These are phyloP conservation scores for Elymus sibiricus DNA, from an alignment of 176 grass and related monocot species.

Conservation along the genomic window DNA sequence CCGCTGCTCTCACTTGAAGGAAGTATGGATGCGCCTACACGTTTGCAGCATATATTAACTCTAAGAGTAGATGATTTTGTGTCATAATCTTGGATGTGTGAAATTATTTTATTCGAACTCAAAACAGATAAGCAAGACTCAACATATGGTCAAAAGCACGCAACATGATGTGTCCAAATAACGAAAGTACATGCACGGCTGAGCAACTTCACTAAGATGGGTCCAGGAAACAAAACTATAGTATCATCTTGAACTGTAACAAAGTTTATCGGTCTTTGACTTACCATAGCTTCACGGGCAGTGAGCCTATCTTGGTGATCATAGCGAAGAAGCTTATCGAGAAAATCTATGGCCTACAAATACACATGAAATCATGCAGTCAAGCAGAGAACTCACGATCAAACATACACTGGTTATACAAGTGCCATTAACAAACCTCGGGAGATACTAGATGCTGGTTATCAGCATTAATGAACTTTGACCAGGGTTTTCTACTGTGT, in stretches of 20 bases:
- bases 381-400: not conserved
- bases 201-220: not conserved
- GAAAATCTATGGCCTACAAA: constrained; percentile 94
- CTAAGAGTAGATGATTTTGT: not conserved
- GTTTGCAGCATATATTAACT: not conserved
- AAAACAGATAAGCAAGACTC: not conserved
- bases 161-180: not conserved
- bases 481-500: constrained; percentile 82
- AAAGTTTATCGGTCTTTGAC: not conserved
- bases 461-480: constrained; percentile 91
- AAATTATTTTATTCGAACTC: constrained; percentile 4
- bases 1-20: constrained; percentile 79
- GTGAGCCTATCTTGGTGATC: constrained; percentile 98
- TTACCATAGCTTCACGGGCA: constrained; percentile 97
- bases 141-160: not conserved
- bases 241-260: not conserved
- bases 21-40: constrained; percentile 87
- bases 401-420: not conserved
- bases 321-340: constrained; percentile 88
- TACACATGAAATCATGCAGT: constrained; percentile 12
- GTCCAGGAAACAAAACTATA: too few species aligned
- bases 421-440: constrained; percentile 53
- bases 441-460: constrained; percentile 89
- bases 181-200: not conserved
- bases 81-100: not conserved